Conservation (phyloP, 345 rosid genomes). For the Sisymbrium irio region DNA sequence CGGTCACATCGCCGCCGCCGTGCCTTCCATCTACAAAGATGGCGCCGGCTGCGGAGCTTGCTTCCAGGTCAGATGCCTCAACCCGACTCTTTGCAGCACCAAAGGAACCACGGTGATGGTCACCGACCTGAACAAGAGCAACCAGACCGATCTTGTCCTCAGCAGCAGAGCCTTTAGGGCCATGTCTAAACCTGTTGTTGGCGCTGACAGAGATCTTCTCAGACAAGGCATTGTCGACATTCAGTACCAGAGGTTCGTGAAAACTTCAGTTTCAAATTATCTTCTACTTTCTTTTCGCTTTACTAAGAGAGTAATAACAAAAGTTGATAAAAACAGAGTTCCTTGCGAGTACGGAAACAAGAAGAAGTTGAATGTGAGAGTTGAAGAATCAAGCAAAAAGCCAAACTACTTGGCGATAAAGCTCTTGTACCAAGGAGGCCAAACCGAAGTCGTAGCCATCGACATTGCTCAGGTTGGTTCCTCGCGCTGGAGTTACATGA, state of each 20-base stretch:
- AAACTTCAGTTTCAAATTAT: not conserved
- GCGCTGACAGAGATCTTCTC: constrained; percentile 46
- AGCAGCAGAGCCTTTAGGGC: constrained; percentile 81
- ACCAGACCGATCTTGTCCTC: constrained; percentile 71
- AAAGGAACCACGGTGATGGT: constrained; percentile 63
- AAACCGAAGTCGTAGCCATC: constrained; percentile 76
- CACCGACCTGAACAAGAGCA: constrained; percentile 65
- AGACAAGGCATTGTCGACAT: constrained; percentile 62
- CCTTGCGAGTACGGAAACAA: constrained; percentile 67
- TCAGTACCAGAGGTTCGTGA: constrained; percentile 62
- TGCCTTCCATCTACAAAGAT: constrained; percentile 69
- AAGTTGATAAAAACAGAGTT: constrained; percentile 46
- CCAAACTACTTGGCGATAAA: constrained; percentile 71
- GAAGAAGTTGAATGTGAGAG: constrained; percentile 76
- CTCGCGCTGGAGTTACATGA: constrained; percentile 68
- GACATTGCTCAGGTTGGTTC: constrained; percentile 79
- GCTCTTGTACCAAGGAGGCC: constrained; percentile 86
- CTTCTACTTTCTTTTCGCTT: not conserved
- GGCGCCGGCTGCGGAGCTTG: constrained; percentile 95
- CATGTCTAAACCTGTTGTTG: constrained; percentile 57
- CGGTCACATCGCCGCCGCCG: constrained; percentile 73
- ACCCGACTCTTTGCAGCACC: constrained; percentile 50
- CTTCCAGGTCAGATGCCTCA: constrained; percentile 84
- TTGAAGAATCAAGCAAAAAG: constrained; percentile 84
- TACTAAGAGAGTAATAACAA: not conserved